phyloP scores from a whole-genome alignment of 371 early-diverging fungal genomes.

The Paramicrosporidium saccamoebae region DNA sequence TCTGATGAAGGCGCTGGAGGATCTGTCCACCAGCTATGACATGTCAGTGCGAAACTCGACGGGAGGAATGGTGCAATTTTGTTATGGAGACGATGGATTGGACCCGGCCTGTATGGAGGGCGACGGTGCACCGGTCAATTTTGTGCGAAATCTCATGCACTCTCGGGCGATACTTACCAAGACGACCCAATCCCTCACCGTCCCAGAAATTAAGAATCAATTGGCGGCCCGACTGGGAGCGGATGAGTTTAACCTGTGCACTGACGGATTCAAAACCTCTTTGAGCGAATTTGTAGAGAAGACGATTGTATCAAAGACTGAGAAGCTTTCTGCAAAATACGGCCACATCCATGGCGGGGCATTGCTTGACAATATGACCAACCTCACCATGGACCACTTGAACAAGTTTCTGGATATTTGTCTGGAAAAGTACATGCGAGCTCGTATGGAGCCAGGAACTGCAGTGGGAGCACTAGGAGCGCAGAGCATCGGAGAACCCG shows the following conservation, averaged over 20 bases:
- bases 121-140: constrained; percentile 58
- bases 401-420: constrained; percentile 35
- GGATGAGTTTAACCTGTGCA: too few species aligned
- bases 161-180: constrained; percentile 7
- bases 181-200: background rate
- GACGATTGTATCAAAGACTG: too few species aligned
- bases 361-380: too few species aligned
- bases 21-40: constrained; percentile 79
- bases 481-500: constrained; percentile 96
- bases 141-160: constrained; percentile 40
- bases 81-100: constrained; percentile 89
- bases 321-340: too few species aligned
- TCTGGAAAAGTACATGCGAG: constrained; percentile 38
- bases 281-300: too few species aligned
- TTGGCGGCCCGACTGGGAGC: too few species aligned
- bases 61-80: constrained; percentile 79
- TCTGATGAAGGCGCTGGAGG: constrained; percentile 96
- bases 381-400: constrained; percentile 41
- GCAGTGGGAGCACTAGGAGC: constrained; percentile 93
- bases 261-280: too few species aligned
- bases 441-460: constrained; percentile 70
- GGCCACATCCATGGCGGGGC: too few species aligned
- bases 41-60: constrained; percentile 74
- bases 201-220: background rate
- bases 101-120: constrained; percentile 90